These are phyloP conservation scores for Mycogone perniciosa DNA, from an alignment of 2,329 filamentous ascomycete genomes.

Conservation along the genomic window DNA sequence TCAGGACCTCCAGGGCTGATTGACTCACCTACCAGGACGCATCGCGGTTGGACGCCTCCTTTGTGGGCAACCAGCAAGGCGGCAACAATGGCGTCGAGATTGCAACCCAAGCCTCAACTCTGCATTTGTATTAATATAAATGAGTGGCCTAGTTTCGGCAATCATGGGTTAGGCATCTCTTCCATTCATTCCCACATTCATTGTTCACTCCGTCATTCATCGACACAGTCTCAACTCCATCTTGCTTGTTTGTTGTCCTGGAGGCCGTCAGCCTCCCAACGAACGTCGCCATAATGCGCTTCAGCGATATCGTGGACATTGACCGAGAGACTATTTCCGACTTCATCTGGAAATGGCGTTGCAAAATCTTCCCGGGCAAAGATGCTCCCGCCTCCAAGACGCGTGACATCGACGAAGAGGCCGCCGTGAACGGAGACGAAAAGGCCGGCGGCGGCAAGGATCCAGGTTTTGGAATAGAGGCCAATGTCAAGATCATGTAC, in stretches of 20 bases:
- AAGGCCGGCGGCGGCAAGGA: constrained; percentile 16
- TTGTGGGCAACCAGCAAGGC: constrained; percentile 8
- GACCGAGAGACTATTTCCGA: constrained; percentile 22
- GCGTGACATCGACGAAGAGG: constrained; percentile 14
- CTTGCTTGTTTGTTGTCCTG: neutral
- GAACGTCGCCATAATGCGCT: neutral
- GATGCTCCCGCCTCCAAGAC: constrained; percentile 14
- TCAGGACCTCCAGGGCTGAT: neutral
- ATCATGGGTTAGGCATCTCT: no score
- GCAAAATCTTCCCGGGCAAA: constrained; percentile 22
- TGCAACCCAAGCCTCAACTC: neutral
- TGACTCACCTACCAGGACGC: constrained; percentile 6
- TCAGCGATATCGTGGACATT: constrained; percentile 7
- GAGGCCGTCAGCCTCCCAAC: no score
- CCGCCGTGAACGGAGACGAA: constrained; percentile 4
- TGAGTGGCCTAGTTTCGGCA: neutral
- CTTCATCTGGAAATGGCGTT: constrained; percentile 26
- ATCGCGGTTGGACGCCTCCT: constrained; percentile 9
- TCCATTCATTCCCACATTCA: no score
- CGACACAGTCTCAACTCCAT: neutral
- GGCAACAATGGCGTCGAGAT: neutral
- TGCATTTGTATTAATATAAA: neutral
- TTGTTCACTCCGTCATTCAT: no score
- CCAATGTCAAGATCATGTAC: constrained; percentile 34
- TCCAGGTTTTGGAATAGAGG: constrained; percentile 24